phyloP scores from a whole-genome alignment of 768 basidiomycete species.

The Boletellus emodensis region DNA sequence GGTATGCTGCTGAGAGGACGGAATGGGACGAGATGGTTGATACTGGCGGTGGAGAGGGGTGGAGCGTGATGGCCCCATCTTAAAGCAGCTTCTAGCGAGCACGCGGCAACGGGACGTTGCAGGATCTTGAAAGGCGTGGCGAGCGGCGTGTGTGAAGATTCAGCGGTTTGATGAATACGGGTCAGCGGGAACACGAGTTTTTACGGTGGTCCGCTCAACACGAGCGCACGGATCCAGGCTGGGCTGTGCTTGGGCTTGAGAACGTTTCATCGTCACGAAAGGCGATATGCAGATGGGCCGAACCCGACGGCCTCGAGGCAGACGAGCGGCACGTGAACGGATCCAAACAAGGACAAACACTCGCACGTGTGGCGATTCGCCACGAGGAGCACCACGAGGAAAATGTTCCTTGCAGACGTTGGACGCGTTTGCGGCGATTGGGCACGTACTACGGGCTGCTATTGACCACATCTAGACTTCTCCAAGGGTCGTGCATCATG shows the following conservation, averaged over 20 bases:
- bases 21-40: constrained; percentile 20
- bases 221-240: constrained; percentile 14
- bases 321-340: constrained; percentile 1
- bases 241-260: constrained; percentile 19
- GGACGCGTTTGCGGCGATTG: no score
- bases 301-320: constrained; percentile 25
- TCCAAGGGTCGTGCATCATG: no score
- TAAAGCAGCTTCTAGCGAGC: constrained; percentile 22
- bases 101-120: constrained; percentile 29
- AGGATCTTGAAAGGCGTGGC: constrained; percentile 29
- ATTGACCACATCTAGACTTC: no score
- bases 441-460: no score
- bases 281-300: background rate
- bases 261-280: constrained; percentile 14
- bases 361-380: background rate
- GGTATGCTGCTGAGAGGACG: constrained; percentile 19
- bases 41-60: constrained; percentile 23
- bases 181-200: constrained; percentile 27
- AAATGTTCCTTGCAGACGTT: no score
- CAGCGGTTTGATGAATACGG: constrained; percentile 9
- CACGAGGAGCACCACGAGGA: no score
- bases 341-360: constrained; percentile 1
- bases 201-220: constrained; percentile 22
- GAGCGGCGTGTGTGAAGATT: constrained; percentile 21
- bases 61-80: constrained; percentile 27